phyloP scores from a whole-genome alignment of 129 eudicot species.

The Scalesia atractyloides region DNA sequence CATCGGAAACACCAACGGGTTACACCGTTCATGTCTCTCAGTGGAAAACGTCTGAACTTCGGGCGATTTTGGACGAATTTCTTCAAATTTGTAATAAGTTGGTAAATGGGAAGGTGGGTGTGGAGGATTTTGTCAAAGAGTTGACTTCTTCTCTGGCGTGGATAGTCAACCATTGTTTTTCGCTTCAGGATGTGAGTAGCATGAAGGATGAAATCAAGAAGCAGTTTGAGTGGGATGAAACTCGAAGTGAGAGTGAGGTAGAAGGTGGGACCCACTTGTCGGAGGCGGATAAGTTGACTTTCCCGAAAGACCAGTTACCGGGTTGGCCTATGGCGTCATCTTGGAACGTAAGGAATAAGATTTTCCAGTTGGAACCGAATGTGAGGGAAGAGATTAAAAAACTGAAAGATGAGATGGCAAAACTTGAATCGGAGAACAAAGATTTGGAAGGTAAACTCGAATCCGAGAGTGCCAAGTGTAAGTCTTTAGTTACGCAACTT shows the following conservation, averaged over 20 bases:
- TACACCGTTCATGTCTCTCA: slow-evolving; percentile 73
- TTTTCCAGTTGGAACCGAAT: slow-evolving; percentile 33
- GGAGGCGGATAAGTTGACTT: slow-evolving; percentile 38
- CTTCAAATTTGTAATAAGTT: slow-evolving; percentile 52
- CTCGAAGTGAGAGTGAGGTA: slow-evolving; percentile 61
- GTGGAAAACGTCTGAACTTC: slow-evolving; percentile 76
- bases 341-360: slow-evolving; percentile 36
- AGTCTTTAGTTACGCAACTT: slow-evolving; percentile 42
- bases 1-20: slow-evolving; percentile 47
- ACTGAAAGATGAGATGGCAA: slow-evolving; percentile 35
- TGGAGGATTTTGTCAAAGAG: slow-evolving; percentile 58
- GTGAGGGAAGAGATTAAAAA: slow-evolving; percentile 35
- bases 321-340: slow-evolving; percentile 43
- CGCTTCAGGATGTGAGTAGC: slow-evolving; percentile 85
- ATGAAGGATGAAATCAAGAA: slow-evolving; percentile 70
- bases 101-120: slow-evolving; percentile 50
- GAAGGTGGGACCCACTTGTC: slow-evolving; percentile 50
- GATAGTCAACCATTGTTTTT: slow-evolving; percentile 84
- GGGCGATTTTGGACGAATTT: slow-evolving; percentile 52
- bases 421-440: slow-evolving; percentile 34
- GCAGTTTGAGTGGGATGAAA: slow-evolving; percentile 75
- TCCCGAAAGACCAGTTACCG: slow-evolving; percentile 36
- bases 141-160: slow-evolving; percentile 65
- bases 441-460: slow-evolving; percentile 44
- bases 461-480: slow-evolving; percentile 35